Evolutionary conservation across 352 stramenopile genomes (phyloP), one percentile per base, ranked within the genome.

Genomic region (Hyaloperonospora brassicae): DNA sequence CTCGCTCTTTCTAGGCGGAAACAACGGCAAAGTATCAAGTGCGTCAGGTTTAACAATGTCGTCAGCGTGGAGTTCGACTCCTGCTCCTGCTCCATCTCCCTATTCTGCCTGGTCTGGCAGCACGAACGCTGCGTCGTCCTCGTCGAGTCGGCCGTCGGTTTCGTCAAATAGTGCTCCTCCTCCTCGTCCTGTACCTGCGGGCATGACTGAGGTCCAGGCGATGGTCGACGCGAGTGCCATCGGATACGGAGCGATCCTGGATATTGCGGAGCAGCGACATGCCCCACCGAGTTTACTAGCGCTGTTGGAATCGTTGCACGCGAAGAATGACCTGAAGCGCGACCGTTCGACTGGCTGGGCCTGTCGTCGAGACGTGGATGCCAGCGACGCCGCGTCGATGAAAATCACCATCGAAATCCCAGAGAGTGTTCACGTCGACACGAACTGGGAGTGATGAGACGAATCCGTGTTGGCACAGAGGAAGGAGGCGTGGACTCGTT

Each of bases 191-290:
- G 47, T 41, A 38, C 25, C 55, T 53, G 14, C 51, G 50, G 38
- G 49, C 5, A 72, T 61, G 14, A 57, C 31, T 21, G 41, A 40
- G 17, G 40, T 68, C 11, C 55, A 58, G 6, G 50, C 52, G 22
- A 72, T 72, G 55, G 64, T 72, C 2, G 64, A 69, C 34, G 64
- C 65, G 17, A 68, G 63, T 42, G 70, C 60, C 21, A 84, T 89
- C 47, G 81, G 81, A 5, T 89, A 81, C 55, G 81, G 81, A 42
- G 70, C 78, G 14, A 78, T 91, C 34, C 59, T 91, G 22, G 78
- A 89, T 62, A 65, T 87, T n/a, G 72, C 70, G 2, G 40, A 76
- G 22, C 44, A 64, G n/a, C 41, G 59, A n/a, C 54, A 77, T 31
- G 81, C 78, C 1, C 75, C 81, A 11, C 54, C 68, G 17, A 52